Evolutionary conservation across 768 basidiomycete species (phyloP), one percentile per base, ranked within the genome.

Genomic region (Tricholoma sp.): DNA sequence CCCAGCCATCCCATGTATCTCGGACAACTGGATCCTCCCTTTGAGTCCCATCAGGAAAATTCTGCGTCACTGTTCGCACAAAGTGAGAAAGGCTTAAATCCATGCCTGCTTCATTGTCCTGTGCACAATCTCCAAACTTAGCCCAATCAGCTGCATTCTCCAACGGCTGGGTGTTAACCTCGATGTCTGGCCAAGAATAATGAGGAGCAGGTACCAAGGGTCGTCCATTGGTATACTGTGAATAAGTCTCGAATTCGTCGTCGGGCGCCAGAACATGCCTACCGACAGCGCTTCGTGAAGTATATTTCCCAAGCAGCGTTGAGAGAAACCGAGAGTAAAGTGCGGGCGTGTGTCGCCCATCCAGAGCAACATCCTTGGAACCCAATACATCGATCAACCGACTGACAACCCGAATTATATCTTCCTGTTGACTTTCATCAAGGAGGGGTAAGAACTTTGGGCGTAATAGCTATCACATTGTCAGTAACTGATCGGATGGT

Each of bases 291-390:
- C 16, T n/a, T 16, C n/a, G n/a, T 31, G 47, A 50, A 45, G 55
- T 58, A 59, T 80, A 72, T 62, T 75, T 78, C 1, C 61, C 67
- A 59, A 85, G 72, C 5, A 84, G 66, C 3, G 76, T 74, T 8
- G 76, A 72, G 9, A 85, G 68, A 64, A 85, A 85, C 7, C 79
- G 77, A 32, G 82, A 79, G 61, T 85, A 83, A 18, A 84, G 70
- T 31, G 79, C 77, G 29, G 83, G 83, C 5, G 82, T 78, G 59
- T 84, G 83, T 60, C 75, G 74, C 6, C 76, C 79, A 61, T 84
- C 83, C 46, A 84, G 67, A 5, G 80, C 80, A 32, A 83, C 81
- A 24, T 73, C 70, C n/a, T 71, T 70, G 2, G 79, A 80, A 10
- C 74, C 72, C 49, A 84, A 67, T 11, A 82, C 74, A 21, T 71